phyloP scores from a whole-genome alignment of 2,329 filamentous ascomycete species.

The Trichophyton equinum region DNA sequence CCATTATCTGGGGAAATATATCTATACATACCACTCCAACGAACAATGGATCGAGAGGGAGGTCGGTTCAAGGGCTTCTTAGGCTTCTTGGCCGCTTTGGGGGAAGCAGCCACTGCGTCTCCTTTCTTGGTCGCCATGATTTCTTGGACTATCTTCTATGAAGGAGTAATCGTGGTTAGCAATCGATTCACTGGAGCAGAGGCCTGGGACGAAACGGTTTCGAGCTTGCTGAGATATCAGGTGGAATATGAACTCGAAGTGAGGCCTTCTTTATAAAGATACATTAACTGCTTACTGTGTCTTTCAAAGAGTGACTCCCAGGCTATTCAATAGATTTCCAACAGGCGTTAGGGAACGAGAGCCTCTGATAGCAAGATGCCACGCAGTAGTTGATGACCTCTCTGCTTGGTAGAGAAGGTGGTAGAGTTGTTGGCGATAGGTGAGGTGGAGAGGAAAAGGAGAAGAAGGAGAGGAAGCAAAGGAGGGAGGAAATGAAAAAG shows the following conservation, averaged over 20 bases:
- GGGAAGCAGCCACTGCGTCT: not conserved
- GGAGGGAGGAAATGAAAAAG: not conserved
- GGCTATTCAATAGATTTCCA: not conserved
- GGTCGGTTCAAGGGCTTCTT: conserved; percentile 15
- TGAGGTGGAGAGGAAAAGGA: not conserved
- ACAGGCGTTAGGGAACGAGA: not conserved
- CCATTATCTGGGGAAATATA: not conserved
- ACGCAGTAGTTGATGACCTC: not conserved
- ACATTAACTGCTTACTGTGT: not conserved
- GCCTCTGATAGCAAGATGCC: not conserved
- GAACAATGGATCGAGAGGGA: conserved; percentile 27
- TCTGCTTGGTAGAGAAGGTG: not conserved
- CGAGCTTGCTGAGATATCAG: not conserved
- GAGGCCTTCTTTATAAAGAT: not conserved
- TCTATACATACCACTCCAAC: conserved; percentile 30
- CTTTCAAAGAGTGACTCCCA: not conserved
- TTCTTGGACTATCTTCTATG: not conserved
- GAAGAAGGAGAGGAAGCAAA: not conserved
- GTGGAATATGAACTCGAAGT: not conserved
- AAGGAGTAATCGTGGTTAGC: not conserved
- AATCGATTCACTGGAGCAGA: not conserved
- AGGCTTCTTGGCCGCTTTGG: not conserved
- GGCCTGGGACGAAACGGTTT: not conserved
- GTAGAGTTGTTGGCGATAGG: not conserved
- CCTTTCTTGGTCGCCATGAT: not conserved